Conservation (phyloP, 2,329 filamentous ascomycete species). For the Parasarocladium wereldwijsianum region DNA sequence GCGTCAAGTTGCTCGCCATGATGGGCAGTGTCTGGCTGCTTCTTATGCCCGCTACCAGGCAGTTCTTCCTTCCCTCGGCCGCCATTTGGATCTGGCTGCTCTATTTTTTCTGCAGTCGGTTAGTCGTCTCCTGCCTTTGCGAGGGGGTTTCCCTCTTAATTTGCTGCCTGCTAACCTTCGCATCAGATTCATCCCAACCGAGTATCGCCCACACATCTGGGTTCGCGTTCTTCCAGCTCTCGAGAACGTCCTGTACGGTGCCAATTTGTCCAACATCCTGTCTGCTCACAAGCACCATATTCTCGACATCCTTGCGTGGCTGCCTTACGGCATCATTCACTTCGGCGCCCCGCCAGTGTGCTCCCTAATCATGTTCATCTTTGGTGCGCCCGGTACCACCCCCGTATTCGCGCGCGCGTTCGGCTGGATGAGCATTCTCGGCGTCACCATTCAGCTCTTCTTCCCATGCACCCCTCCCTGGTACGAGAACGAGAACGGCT, state of each 20-base stretch:
- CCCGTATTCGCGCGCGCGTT: conserved; percentile 78
- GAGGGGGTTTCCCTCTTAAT: neutral
- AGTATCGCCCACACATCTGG: conserved; percentile 87
- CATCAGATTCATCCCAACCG: conserved; percentile 68
- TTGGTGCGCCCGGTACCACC: conserved; percentile 70
- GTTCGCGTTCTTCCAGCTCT: conserved; percentile 86
- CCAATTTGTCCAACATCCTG: conserved; percentile 89
- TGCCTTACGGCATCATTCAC: conserved; percentile 85
- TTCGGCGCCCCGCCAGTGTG: conserved; percentile 75
- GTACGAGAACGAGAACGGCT: conserved; percentile 88
- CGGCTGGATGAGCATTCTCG: conserved; percentile 82
- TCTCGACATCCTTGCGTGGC: conserved; percentile 79
- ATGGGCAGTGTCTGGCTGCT: conserved; percentile 54
- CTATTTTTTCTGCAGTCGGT: conserved; percentile 89
- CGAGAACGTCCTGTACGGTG: conserved; percentile 92
- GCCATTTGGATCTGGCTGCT: conserved; percentile 77
- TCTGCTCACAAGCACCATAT: conserved; percentile 75
- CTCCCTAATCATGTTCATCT: conserved; percentile 71
- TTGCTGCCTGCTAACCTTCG: conserved; percentile 2
- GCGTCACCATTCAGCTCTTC: conserved; percentile 74
- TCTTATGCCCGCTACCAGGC: conserved; percentile 69
- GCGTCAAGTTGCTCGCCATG: conserved; percentile 62
- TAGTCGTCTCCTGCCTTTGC: conserved; percentile 26
- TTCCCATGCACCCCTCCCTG: conserved; percentile 93
- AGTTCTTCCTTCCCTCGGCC: conserved; percentile 81